A percentile compares a stretch with the other conserved stretches of the same genome.
phyloP scores from a whole-genome alignment of 805 yeast species.

The Schwanniomyces polymorphus region DNA sequence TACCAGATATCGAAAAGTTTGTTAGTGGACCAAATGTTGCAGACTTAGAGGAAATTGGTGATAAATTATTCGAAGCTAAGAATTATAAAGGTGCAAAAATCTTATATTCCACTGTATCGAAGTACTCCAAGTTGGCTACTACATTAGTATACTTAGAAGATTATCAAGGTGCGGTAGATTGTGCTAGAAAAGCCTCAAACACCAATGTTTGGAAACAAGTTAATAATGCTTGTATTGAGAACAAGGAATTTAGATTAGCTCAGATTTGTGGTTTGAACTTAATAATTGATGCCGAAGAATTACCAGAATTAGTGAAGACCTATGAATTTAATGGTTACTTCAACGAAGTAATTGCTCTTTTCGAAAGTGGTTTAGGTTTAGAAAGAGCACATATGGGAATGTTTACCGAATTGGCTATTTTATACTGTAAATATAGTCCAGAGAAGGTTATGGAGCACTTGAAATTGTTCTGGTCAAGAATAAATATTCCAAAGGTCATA shows the following conservation, averaged over 20 bases:
- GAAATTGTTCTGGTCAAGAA: slow-evolving; percentile 96
- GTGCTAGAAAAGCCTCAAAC: slow-evolving; percentile 97
- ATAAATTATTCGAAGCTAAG: slow-evolving; percentile 74
- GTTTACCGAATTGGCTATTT: slow-evolving; percentile 93
- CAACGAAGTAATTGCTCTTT: slow-evolving; percentile 84
- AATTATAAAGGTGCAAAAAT: slow-evolving; percentile 93
- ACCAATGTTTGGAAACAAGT: slow-evolving; percentile 96
- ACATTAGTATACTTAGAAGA: slow-evolving; percentile 90
- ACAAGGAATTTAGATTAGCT: slow-evolving; percentile 92
- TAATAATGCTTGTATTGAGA: slow-evolving; percentile 92
- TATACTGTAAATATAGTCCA: slow-evolving; percentile 89
- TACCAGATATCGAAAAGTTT: slow-evolving; percentile 80
- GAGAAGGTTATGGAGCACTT: slow-evolving; percentile 92
- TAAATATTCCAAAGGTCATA: slow-evolving; percentile 95
- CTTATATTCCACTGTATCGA: slow-evolving; percentile 80
- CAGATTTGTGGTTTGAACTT: slow-evolving; percentile 98
- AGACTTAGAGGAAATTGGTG: slow-evolving; percentile 89
- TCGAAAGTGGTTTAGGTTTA: slow-evolving; percentile 92
- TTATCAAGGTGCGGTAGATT: slow-evolving; percentile 95
- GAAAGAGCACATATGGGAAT: slow-evolving; percentile 99
- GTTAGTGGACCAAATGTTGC: slow-evolving; percentile 90
- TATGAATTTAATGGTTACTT: slow-evolving; percentile 92
- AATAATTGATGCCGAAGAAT: slow-evolving; percentile 96
- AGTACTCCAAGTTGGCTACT: slow-evolving; percentile 95
- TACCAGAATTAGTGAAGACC: slow-evolving; percentile 81